Conservation (phyloP, 1,284 basidiomycete species). For the Vanrija humicola region DNA sequence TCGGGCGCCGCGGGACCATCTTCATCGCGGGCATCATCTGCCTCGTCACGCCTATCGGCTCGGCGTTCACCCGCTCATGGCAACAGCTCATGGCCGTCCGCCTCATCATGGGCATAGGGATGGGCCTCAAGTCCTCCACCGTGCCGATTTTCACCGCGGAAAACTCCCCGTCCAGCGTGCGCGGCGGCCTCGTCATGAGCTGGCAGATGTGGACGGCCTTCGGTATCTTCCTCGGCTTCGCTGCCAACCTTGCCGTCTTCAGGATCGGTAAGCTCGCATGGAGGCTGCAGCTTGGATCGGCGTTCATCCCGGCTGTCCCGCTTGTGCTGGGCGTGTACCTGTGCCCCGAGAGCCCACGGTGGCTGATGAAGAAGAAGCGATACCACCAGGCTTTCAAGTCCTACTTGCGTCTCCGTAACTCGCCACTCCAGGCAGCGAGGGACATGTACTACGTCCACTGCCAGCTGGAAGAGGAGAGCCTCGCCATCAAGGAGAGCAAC, state of each 20-base stretch:
- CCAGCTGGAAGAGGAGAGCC: conserved; percentile 50
- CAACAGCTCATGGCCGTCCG: conserved; percentile 50
- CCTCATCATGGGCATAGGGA: conserved; percentile 48
- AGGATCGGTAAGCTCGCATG: conserved; percentile 39
- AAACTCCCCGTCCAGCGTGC: conserved; percentile 49
- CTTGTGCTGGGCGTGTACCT: conserved; percentile 56
- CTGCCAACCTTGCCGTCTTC: conserved; percentile 28
- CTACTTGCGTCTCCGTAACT: conserved; percentile 61
- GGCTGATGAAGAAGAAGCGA: conserved; percentile 66
- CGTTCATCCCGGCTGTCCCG: conserved; percentile 48
- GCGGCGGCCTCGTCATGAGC: conserved; percentile 54
- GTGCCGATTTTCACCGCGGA: conserved; percentile 48
- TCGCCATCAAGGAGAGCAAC: conserved; percentile 49
- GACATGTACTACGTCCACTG: conserved; percentile 55
- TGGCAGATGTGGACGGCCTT: conserved; percentile 52
- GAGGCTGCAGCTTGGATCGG: conserved; percentile 52
- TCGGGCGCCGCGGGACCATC: conserved; percentile 64
- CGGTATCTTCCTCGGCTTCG: conserved; percentile 33
- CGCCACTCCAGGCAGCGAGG: conserved; percentile 68
- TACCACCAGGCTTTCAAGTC: conserved; percentile 64
- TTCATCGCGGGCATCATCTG: conserved; percentile 62
- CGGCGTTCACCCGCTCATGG: conserved; percentile 59
- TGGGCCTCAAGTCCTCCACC: conserved; percentile 52
- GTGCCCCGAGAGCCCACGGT: conserved; percentile 62
- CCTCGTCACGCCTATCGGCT: conserved; percentile 56